A percentile compares a stretch with the other conserved stretches of the same genome.
Evolutionary conservation across 2,329 filamentous ascomycete genomes (phyloP).

Genomic region (Lecanoromycetidae sp.): DNA sequence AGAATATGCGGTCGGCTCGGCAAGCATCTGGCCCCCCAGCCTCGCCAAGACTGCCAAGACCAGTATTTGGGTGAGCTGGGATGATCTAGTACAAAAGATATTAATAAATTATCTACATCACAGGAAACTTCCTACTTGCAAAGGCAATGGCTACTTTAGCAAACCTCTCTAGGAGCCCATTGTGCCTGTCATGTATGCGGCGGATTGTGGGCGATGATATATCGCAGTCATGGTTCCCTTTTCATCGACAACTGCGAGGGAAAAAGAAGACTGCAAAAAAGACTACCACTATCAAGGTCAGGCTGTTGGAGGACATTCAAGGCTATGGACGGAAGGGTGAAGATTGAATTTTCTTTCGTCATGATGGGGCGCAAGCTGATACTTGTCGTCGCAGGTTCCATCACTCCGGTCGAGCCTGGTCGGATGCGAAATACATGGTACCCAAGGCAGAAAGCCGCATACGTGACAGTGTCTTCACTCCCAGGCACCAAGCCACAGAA

Average conservation of each 20-base stretch:
- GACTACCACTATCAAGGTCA: conserved; percentile 16
- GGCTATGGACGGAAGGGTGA: conserved; percentile 17
- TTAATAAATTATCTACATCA: no score
- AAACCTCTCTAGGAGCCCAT: neutral
- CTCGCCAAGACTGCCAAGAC: no score
- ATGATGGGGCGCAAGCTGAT: neutral
- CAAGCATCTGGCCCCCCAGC: no score
- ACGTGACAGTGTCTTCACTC: conserved; percentile 9
- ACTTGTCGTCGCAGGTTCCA: conserved; percentile 10
- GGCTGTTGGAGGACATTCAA: conserved; percentile 16
- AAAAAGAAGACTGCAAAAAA: conserved; percentile 17
- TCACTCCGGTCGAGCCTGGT: conserved; percentile 18
- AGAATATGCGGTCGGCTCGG: no score
- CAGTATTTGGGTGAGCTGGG: no score
- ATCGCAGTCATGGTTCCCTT: conserved; percentile 3
- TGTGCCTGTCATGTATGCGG: conserved; percentile 3
- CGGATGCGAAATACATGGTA: conserved; percentile 18
- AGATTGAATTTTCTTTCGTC: neutral
- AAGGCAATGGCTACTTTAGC: no score
- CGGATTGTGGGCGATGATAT: conserved; percentile 2
- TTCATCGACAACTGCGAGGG: conserved; percentile 15
- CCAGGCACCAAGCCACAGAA: conserved; percentile 9
- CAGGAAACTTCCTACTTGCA: no score
- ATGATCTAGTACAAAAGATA: no score
- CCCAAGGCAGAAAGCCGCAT: conserved; percentile 14